Percentiles rank a stretch among this genome's conserved stretches.
Evolutionary conservation across 306 rosid species (phyloP).

Genomic region (Citrullus amarus): DNA sequence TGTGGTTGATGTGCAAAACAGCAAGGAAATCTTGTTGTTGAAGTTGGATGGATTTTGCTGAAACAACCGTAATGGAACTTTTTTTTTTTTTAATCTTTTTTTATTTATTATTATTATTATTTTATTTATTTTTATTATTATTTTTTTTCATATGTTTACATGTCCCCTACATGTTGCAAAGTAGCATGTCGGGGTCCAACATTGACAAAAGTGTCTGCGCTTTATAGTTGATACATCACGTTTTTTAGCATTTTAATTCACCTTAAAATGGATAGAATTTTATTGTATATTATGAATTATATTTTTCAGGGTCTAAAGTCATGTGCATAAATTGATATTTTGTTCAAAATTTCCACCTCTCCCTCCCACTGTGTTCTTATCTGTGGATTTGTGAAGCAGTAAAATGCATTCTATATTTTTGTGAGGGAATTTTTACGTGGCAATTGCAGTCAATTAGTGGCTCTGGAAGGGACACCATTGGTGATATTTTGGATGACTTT

Average conservation of each 20-base stretch:
- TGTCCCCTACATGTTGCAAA: too few species aligned
- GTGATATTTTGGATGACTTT: constrained; percentile 78
- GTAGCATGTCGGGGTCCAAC: background rate
- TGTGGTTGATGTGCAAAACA: too few species aligned
- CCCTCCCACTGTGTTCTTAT: background rate
- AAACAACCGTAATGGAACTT: too few species aligned
- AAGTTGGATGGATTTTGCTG: too few species aligned
- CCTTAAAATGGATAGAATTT: background rate
- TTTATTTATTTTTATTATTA: too few species aligned
- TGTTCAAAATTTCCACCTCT: background rate
- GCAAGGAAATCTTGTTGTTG: too few species aligned
- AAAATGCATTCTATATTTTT: background rate
- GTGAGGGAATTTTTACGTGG: background rate
- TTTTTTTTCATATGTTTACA: too few species aligned
- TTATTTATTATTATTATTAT: too few species aligned
- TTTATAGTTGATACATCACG: background rate
- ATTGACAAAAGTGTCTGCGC: background rate
- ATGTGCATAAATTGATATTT: background rate
- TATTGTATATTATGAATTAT: background rate
- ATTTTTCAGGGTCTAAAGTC: background rate
- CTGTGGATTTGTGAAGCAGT: background rate
- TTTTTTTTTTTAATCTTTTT: too few species aligned
- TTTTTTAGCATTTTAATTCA: background rate
- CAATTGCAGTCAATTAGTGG: constrained; percentile 52
- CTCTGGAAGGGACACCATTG: constrained; percentile 40